Conservation (phyloP, 73 alveolate species). For the Paramecium tetraurelia region DNA sequence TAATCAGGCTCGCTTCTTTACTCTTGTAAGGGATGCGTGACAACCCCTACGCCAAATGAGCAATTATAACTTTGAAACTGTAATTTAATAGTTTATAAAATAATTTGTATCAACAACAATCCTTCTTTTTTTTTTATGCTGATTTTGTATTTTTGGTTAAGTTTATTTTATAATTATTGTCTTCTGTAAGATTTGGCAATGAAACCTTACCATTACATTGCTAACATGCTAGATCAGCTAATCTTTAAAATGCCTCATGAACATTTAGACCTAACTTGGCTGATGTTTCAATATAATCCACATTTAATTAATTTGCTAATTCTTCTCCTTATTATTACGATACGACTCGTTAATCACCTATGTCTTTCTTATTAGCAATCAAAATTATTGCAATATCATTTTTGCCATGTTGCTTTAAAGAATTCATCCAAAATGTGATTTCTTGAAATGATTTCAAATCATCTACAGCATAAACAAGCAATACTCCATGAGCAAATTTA, state of each 20-base stretch:
- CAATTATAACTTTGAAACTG: neutral
- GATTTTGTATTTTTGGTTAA: neutral
- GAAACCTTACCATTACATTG: neutral
- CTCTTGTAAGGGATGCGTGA: neutral
- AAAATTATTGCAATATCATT: slow-evolving; percentile 4
- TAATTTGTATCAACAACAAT: neutral
- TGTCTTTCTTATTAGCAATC: slow-evolving; percentile 65
- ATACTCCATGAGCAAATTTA: slow-evolving; percentile 63
- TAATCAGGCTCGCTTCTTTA: too few species aligned
- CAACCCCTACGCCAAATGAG: neutral
- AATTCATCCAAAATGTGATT: slow-evolving; percentile 60
- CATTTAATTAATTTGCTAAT: slow-evolving; percentile 69
- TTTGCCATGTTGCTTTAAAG: slow-evolving; percentile 8
- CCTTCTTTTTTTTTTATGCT: neutral
- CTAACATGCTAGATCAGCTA: neutral
- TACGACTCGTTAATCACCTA: slow-evolving; percentile 52
- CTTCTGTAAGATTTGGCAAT: neutral
- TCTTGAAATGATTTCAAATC: slow-evolving; percentile 52
- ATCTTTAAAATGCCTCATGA: slow-evolving; percentile 60
- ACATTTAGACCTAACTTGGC: slow-evolving; percentile 83
- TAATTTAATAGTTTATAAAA: neutral
- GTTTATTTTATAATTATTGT: neutral
- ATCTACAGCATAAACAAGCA: slow-evolving; percentile 52
- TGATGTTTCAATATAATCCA: slow-evolving; percentile 81
- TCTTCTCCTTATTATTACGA: slow-evolving; percentile 68